phyloP scores from a whole-genome alignment of 139 green algal genomes.

The Chlamydomonas urium region DNA sequence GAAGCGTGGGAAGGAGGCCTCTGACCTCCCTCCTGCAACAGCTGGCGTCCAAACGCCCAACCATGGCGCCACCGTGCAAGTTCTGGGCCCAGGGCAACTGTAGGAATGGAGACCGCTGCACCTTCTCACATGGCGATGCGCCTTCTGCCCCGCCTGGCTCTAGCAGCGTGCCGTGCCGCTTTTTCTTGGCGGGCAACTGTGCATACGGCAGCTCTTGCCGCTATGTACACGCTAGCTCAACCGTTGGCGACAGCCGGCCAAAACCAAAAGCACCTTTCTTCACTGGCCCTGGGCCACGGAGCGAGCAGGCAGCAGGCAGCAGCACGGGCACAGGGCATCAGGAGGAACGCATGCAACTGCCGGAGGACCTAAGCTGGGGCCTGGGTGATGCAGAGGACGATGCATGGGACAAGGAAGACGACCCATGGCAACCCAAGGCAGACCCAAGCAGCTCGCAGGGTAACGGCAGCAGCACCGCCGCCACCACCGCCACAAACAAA shows the following conservation, averaged over 20 bases:
- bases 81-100: too few relatives aligned
- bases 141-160: background rate
- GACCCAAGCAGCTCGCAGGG: background rate
- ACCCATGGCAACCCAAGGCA: background rate
- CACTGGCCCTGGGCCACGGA: background rate
- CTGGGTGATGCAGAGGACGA: background rate
- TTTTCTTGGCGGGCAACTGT: background rate
- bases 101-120: background rate
- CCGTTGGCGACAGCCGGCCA: too few relatives aligned
- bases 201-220: background rate
- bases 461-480: too few relatives aligned
- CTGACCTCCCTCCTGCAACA: too few relatives aligned
- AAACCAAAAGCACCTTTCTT: background rate
- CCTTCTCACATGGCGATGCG: background rate
- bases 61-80: too few relatives aligned
- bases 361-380: background rate
- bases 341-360: background rate
- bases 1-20: too few relatives aligned
- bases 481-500: background rate
- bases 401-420: constrained; percentile 4
- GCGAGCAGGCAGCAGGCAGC: background rate
- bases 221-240: background rate
- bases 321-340: background rate
- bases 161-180: background rate
- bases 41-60: too few relatives aligned